Percentiles rank a stretch among this genome's conserved stretches.
Conservation (phyloP, 2,329 filamentous ascomycete species). For the Davidsoniella virescens region DNA sequence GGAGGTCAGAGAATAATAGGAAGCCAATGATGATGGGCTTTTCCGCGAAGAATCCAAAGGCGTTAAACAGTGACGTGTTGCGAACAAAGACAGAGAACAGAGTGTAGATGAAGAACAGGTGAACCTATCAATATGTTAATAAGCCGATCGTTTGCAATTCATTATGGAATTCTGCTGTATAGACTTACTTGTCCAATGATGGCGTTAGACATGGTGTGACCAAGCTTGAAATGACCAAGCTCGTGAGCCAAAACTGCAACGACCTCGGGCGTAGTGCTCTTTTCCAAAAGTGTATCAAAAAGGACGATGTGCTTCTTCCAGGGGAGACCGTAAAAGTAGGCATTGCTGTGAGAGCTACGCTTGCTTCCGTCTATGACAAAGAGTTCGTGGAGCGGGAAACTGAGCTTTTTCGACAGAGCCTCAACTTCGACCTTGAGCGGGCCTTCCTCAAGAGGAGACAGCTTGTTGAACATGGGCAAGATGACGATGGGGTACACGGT, state of each 20-base stretch:
- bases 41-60: constrained; percentile 74
- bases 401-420: constrained; percentile 60
- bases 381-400: constrained; percentile 83
- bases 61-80: constrained; percentile 76
- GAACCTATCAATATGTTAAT: constrained; percentile 37
- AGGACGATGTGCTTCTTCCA: constrained; percentile 99
- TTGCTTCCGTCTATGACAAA: constrained; percentile 91
- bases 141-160: too few relatives aligned
- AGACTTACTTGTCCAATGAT: constrained; percentile 48
- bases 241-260: constrained; percentile 91
- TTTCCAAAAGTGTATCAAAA: constrained; percentile 93
- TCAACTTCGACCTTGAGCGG: constrained; percentile 80
- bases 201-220: constrained; percentile 51
- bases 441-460: constrained; percentile 78
- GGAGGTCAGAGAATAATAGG: constrained; percentile 91
- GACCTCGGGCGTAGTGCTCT: constrained; percentile 81
- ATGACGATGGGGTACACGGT: constrained; percentile 93
- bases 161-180: constrained; percentile 20
- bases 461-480: constrained; percentile 92
- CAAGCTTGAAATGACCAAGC: constrained; percentile 90
- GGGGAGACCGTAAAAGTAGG: constrained; percentile 90
- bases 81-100: constrained; percentile 96
- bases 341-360: constrained; percentile 73
- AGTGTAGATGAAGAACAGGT: constrained; percentile 92
- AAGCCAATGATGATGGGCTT: constrained; percentile 94